Base-by-base conservation (phyloP, 345 rosid species). In the Bruguiera sexangula region DNA sequence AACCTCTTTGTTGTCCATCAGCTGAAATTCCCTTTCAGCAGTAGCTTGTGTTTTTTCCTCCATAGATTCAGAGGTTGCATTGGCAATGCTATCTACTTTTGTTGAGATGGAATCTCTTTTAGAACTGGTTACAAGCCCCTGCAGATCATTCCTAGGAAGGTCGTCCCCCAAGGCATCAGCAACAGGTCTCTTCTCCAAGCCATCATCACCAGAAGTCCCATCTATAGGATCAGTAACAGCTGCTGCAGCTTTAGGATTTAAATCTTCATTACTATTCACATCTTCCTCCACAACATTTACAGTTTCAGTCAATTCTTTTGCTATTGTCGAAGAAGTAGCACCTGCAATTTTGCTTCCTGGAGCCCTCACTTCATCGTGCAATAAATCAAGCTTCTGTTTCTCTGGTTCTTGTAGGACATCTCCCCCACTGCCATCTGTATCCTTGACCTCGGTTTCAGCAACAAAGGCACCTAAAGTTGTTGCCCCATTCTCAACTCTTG, bases 1-100 rank as follows among this genome's bases (percentile, higher is more conserved):
- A 64, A 74, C 64, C n/a, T 78, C 82, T 63, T 73, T 78, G 11
- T 54, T 66, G 34, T 55, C 76, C 53, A 64, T 39, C 50, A 68
- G 62, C 51, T 62, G 55, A 60, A 72, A 34, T 34, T 34, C 79
- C 60, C 64, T 70, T 30, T 76, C 80, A 61, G 64, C 60, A 70
- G 82, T 64, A 71, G 34, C 55, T 56, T 63, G 73, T 31, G 66
- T 39, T 55, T 55, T 76, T 60, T 46, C 82, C 51, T 60, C 76
- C 21, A 55, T 37, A 13, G 62, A 54, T 60, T 82, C 70, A 62
- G 30, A 54, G 54, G 58, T 36, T 58, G 64, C 26, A 68, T 63
- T 63, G 26, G 65, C 61, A 80, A 59, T 52, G 37, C 55, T 57
- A 62, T 56, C 39, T 53, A 67, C 69, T 70, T 69, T 75, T 43